Base-by-base conservation (phyloP, 208 protist species). In the Wallacemonas collosoma region DNA sequence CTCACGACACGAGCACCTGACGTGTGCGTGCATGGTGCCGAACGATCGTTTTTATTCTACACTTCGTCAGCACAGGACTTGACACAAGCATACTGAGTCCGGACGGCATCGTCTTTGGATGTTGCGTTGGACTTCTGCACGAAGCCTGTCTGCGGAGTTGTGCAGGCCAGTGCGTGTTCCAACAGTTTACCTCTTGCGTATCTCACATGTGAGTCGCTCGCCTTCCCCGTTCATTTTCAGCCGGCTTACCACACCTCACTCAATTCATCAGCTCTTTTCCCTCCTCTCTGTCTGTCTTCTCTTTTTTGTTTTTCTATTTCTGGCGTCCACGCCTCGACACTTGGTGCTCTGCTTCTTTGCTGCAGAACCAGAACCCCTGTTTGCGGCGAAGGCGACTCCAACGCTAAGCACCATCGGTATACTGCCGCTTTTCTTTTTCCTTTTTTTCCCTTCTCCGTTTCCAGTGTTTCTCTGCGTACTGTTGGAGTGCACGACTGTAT, bases 401-500 rank as follows among this genome's bases (percentile, higher is more conserved):
- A 4, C 57, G 38, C 6, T 38, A 7, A 8, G 36, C 9, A 14
- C 41, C n/a, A 14, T 11, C 39, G 4, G 43, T 26, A 26, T 14
- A 26, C 45, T 54, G 2, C 26, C 36, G 4, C 56, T 36, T 75
- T 36, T 14, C 17, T 72, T 68, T 47, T 51, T 3, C 56, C 58
- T 15, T 68, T 57, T 15, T 72, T 72, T 61, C 61, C 43, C 64
- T 71, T 68, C 50, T 58, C 47, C 35, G 11, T 64, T 64, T 44
- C 48, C 3, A 11, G 63, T 56, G 9, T n/a, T 43, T 39, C 17
- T 68, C 17, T 39, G 12, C 48, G 6, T 53, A n/a, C 45, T 51
- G 14, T n/a, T 44, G 43, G 62, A 15, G 64, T 67, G 48, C 57
- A 26, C 26, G 26, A 26, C 26, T 26, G 26, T 26, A 26, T 26